Evolutionary conservation across 352 stramenopile species (phyloP).

Genomic region (Phytophthora pinifolia): DNA sequence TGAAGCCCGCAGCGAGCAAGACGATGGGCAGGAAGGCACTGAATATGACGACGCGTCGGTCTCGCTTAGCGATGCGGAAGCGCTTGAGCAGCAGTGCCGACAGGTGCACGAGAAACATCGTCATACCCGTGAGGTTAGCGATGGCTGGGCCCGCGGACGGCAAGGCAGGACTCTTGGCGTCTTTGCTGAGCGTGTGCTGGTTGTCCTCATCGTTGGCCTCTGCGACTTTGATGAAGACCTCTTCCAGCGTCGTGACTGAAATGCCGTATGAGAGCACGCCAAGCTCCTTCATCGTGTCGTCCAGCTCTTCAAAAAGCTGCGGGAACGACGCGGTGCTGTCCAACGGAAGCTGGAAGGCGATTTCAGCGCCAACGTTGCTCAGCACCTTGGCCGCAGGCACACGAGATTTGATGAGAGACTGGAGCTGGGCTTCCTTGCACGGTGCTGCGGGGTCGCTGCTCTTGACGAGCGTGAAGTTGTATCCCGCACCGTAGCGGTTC

Average conservation of each 20-base stretch:
- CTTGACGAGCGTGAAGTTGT: slow-evolving; percentile 62
- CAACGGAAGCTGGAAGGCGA: slow-evolving; percentile 77
- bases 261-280: slow-evolving; percentile 67
- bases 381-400: slow-evolving; percentile 58
- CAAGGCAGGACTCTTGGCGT: slow-evolving; percentile 11
- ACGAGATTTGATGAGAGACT: slow-evolving; percentile 38
- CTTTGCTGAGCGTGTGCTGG: slow-evolving; percentile 58
- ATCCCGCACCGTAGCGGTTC: slow-evolving; percentile 56
- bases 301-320: slow-evolving; percentile 70
- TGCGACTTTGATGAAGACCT: slow-evolving; percentile 91
- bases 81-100: slow-evolving; percentile 89
- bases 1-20: slow-evolving; percentile 82
- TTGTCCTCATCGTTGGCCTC: slow-evolving; percentile 50
- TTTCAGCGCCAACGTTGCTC: slow-evolving; percentile 79
- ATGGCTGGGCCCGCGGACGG: slow-evolving; percentile 14
- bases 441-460: slow-evolving; percentile 27
- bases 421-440: slow-evolving; percentile 32
- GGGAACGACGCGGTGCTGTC: slow-evolving; percentile 56
- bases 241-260: slow-evolving; percentile 91
- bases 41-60: slow-evolving; percentile 91
- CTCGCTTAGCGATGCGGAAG: slow-evolving; percentile 87
- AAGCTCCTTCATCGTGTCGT: slow-evolving; percentile 40
- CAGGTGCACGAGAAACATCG: slow-evolving; percentile 87
- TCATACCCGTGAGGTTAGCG: slow-evolving; percentile 24
- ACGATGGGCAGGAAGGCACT: slow-evolving; percentile 72